phyloP scores from a whole-genome alignment of 2,329 filamentous ascomycete species.

The Exophiala sideris region DNA sequence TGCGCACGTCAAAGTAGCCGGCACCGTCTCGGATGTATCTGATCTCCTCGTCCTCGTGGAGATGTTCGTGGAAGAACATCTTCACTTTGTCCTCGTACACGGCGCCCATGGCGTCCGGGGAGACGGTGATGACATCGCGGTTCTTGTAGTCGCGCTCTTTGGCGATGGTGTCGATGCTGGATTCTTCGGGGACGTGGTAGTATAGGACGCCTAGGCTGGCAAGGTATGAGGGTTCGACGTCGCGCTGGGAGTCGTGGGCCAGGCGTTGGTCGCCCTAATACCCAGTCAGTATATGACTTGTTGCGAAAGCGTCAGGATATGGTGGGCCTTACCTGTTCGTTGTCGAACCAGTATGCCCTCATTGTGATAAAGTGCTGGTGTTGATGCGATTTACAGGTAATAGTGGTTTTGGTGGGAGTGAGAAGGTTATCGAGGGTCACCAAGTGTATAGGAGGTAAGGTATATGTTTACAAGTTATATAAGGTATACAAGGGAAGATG shows the following conservation, averaged over 20 bases:
- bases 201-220: constrained; percentile 75
- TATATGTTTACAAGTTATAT: neutral
- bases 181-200: constrained; percentile 62
- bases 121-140: constrained; percentile 88
- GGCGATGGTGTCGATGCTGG: constrained; percentile 71
- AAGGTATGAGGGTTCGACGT: constrained; percentile 64
- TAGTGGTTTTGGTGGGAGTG: neutral
- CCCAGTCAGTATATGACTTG: constrained; percentile 8
- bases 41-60: constrained; percentile 99
- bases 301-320: neutral
- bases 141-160: constrained; percentile 80
- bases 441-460: neutral
- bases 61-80: constrained; percentile 88
- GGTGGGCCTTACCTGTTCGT: constrained; percentile 50
- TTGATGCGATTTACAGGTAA: neutral
- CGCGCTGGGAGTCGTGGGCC: constrained; percentile 78
- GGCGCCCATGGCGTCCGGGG: constrained; percentile 77
- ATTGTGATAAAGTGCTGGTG: constrained; percentile 42
- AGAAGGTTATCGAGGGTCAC: neutral
- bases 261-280: constrained; percentile 85
- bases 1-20: constrained; percentile 91
- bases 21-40: constrained; percentile 84
- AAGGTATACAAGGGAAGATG: too few species aligned
- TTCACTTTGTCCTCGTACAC: constrained; percentile 92
- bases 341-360: constrained; percentile 71